A percentile compares a stretch with the other conserved stretches of the same genome.
phyloP scores from a whole-genome alignment of 306 rosid species.

The peach (Prunus persica) region DNA sequence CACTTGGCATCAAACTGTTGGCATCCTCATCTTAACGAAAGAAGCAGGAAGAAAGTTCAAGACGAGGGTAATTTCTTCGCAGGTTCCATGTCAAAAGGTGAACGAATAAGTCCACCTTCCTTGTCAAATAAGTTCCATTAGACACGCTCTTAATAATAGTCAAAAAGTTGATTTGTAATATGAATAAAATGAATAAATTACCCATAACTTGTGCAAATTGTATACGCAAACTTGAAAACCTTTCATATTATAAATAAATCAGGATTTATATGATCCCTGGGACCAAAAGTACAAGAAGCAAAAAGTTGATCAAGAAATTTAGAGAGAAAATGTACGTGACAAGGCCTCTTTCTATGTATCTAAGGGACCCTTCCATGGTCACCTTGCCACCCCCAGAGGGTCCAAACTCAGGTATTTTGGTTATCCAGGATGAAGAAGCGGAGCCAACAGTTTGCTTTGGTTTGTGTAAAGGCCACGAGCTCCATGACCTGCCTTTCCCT shows the following conservation, averaged over 20 bases:
- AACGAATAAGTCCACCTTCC: too few species aligned
- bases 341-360: conserved; percentile 52
- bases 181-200: neutral
- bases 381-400: conserved; percentile 44
- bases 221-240: neutral
- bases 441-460: conserved; percentile 38
- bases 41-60: too few species aligned
- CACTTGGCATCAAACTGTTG: too few species aligned
- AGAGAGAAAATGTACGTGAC: conserved; percentile 50
- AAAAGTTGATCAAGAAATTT: neutral
- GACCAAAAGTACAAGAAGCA: neutral
- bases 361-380: conserved; percentile 26
- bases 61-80: too few species aligned
- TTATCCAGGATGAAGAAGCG: conserved; percentile 46
- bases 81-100: too few species aligned
- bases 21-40: too few species aligned
- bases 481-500: conserved; percentile 56
- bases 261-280: neutral
- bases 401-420: conserved; percentile 57
- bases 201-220: neutral
- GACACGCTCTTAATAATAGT: too few species aligned
- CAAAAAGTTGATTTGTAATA: too few species aligned
- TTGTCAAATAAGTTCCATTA: too few species aligned
- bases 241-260: neutral
- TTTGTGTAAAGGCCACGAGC: conserved; percentile 23